Evolutionary conservation across 768 basidiomycete species (phyloP).

Genomic region (Agaricus blazei): DNA sequence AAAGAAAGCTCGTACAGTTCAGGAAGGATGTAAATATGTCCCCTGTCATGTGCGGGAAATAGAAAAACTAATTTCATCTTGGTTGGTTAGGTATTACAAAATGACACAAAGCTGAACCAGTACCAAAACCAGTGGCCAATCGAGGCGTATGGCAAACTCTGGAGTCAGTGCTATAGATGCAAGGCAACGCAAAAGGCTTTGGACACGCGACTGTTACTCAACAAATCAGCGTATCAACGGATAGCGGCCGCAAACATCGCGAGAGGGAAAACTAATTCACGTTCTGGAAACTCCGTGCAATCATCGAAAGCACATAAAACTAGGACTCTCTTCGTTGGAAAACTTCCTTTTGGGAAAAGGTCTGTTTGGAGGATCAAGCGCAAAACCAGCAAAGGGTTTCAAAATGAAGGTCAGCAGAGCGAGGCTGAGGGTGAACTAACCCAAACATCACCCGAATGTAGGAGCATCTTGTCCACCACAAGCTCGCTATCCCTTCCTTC

Average conservation of each 20-base stretch:
- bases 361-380: background rate
- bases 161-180: background rate
- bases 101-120: background rate
- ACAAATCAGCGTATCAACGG: background rate
- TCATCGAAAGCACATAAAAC: background rate
- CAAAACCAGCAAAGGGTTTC: background rate
- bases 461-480: background rate
- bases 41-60: too few relatives aligned
- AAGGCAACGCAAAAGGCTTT: background rate
- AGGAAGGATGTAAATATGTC: background rate
- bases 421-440: background rate
- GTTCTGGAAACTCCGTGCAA: background rate
- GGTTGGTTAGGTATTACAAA: background rate
- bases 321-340: constrained; percentile 3
- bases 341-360: background rate
- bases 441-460: background rate
- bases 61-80: background rate
- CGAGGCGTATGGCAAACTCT: constrained; percentile 1
- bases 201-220: background rate
- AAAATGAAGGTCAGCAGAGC: background rate
- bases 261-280: background rate
- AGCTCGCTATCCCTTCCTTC: background rate
- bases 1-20: background rate
- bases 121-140: constrained; percentile 4
- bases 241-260: too few relatives aligned